Conservation (phyloP, 768 basidiomycete genomes). For the Naematelia aurantialba region DNA sequence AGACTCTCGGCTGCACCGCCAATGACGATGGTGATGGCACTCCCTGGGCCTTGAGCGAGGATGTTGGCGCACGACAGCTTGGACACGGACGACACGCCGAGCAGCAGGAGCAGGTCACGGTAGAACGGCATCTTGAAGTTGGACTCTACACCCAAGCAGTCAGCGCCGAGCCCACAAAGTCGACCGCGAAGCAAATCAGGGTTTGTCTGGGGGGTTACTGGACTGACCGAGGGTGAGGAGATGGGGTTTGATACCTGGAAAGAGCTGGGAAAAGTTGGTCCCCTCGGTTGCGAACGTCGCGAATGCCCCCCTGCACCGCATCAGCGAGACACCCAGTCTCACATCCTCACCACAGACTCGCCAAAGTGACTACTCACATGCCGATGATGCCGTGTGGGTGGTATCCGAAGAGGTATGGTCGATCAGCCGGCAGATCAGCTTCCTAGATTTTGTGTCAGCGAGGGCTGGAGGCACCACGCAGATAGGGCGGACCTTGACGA, state of each 20-base stretch:
- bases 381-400: slow-evolving; percentile 99
- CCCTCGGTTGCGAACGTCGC: slow-evolving; percentile 97
- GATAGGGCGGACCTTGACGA: slow-evolving; percentile 53
- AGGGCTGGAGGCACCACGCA: not conserved
- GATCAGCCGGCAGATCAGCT: slow-evolving; percentile 81
- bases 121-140: slow-evolving; percentile 93
- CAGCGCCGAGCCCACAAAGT: too few relatives aligned
- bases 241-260: slow-evolving; percentile 89
- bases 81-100: slow-evolving; percentile 90
- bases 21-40: slow-evolving; percentile 86
- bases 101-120: slow-evolving; percentile 77
- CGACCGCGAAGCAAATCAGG: too few relatives aligned
- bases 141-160: slow-evolving; percentile 52
- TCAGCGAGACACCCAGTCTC: not conserved
- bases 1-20: slow-evolving; percentile 95
- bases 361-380: slow-evolving; percentile 61
- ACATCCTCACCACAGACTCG: not conserved
- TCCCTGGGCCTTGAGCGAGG: slow-evolving; percentile 58
- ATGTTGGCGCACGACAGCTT: slow-evolving; percentile 87
- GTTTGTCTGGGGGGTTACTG: not conserved
- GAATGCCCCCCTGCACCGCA: slow-evolving; percentile 70
- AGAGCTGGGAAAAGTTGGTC: slow-evolving; percentile 81
- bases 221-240: slow-evolving; percentile 64
- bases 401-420: slow-evolving; percentile 95
- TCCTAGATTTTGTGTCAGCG: slow-evolving; percentile 58